A percentile compares a stretch with the other conserved stretches of the same genome.
Conservation (phyloP, 208 protist genomes). For the Herpetomonas tarakana region DNA sequence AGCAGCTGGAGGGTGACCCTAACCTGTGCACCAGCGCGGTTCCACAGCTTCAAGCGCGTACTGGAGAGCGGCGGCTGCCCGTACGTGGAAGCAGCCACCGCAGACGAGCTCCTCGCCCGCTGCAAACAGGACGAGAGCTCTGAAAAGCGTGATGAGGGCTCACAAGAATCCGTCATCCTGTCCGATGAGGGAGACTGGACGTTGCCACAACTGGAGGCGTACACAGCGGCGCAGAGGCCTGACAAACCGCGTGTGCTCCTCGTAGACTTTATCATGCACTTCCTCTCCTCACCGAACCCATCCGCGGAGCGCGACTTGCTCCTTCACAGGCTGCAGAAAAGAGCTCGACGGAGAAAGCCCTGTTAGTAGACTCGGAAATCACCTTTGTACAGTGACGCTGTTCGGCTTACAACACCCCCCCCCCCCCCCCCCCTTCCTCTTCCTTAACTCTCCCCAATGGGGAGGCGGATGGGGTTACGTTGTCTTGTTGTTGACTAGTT, state of each 20-base stretch:
- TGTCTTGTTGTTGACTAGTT: too few species aligned
- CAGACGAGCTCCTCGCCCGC: conserved; percentile 26
- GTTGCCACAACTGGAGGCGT: conserved; percentile 28
- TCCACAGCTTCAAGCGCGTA: conserved; percentile 48
- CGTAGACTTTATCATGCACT: conserved; percentile 69
- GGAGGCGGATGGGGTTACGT: too few species aligned
- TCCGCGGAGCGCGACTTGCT: conserved; percentile 21
- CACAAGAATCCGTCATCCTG: conserved; percentile 40
- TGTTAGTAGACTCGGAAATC: too few species aligned
- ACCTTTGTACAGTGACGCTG: too few species aligned
- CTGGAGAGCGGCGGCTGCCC: conserved; percentile 49
- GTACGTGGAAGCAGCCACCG: conserved; percentile 10
- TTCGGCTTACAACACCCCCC: too few species aligned
- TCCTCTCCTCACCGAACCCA: conserved; percentile 35
- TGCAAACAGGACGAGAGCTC: too few species aligned
- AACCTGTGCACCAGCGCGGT: conserved; percentile 32
- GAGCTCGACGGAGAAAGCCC: not conserved
- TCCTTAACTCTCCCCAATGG: too few species aligned
- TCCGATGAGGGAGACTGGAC: conserved; percentile 57
- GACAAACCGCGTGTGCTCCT: conserved; percentile 22
- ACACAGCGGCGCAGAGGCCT: conserved; percentile 9
- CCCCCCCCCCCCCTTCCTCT: too few species aligned
- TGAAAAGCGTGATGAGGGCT: too few species aligned
- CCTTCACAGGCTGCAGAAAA: conserved; percentile 8
- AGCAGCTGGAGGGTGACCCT: conserved; percentile 40